Evolutionary conservation across 768 basidiomycete species (phyloP).

Genomic region (Botryobasidium botryosum): DNA sequence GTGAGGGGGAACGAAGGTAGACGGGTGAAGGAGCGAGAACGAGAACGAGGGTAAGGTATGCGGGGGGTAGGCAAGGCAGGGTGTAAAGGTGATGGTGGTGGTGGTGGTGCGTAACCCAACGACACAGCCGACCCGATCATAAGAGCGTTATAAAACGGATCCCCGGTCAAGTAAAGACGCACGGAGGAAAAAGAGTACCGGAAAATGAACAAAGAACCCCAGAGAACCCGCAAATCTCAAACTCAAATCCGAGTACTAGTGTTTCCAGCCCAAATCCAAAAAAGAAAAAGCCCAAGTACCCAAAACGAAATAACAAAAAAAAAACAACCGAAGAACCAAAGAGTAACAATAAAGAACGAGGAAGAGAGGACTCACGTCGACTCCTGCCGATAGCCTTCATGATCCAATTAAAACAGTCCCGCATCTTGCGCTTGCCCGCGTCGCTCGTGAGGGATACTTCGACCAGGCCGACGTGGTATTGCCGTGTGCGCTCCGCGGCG

Average conservation of each 20-base stretch:
- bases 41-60: neutral
- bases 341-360: constrained; percentile 17
- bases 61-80: constrained; percentile 22
- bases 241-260: too few relatives aligned
- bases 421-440: constrained; percentile 52
- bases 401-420: constrained; percentile 53
- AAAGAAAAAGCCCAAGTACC: too few relatives aligned
- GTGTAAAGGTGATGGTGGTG: constrained; percentile 22
- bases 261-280: too few relatives aligned
- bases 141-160: too few relatives aligned
- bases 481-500: constrained; percentile 31
- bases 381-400: neutral
- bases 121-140: too few relatives aligned
- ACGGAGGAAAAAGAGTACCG: too few relatives aligned
- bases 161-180: too few relatives aligned
- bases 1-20: neutral
- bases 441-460: constrained; percentile 46
- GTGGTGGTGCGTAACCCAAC: constrained; percentile 16
- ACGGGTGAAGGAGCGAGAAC: neutral
- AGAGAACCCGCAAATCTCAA: too few relatives aligned
- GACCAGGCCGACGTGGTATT: constrained; percentile 67
- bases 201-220: too few relatives aligned
- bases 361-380: constrained; percentile 3
- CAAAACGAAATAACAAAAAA: too few relatives aligned
- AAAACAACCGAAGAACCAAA: too few relatives aligned